Evolutionary conservation across 495 filamentous ascomycete species (phyloP).

Genomic region (Penicillium salamii): DNA sequence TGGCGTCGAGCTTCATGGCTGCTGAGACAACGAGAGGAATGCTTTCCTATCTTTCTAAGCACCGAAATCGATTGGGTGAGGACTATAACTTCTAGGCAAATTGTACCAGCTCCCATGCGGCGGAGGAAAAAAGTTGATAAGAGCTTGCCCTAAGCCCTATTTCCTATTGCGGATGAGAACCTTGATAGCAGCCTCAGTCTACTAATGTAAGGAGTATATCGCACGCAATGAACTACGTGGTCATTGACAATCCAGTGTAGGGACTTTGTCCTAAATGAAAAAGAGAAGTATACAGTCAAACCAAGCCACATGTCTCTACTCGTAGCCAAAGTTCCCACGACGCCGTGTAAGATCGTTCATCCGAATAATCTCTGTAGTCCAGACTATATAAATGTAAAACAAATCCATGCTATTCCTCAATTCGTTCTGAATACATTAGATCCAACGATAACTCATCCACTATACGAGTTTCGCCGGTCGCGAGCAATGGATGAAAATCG

Average conservation of each 20-base stretch:
- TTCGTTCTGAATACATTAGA: conserved; percentile 43
- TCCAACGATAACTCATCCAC: conserved; percentile 29
- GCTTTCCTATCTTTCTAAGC: not conserved
- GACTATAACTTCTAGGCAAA: conserved; percentile 5
- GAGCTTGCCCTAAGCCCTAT: conserved; percentile 45
- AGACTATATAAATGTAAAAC: conserved; percentile 8
- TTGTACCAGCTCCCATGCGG: conserved; percentile 14
- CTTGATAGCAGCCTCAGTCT: conserved; percentile 5
- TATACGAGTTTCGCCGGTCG: conserved; percentile 15
- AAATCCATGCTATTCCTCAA: conserved; percentile 34
- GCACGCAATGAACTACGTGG: no score
- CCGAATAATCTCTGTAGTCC: not conserved
- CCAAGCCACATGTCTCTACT: not conserved
- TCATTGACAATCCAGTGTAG: not conserved
- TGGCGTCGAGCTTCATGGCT: conserved; percentile 88
- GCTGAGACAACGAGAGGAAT: not conserved
- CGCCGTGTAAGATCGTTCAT: not conserved
- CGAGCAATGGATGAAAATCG: conserved; percentile 15
- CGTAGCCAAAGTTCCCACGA: not conserved
- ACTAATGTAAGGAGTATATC: not conserved
- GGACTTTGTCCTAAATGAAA: not conserved
- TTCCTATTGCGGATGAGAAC: conserved; percentile 27
- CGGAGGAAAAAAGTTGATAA: conserved; percentile 33
- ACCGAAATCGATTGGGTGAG: conserved; percentile 3
- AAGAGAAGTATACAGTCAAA: not conserved